Base-by-base conservation (phyloP, 129 eudicot genomes). In the Tanacetum coccineum region DNA sequence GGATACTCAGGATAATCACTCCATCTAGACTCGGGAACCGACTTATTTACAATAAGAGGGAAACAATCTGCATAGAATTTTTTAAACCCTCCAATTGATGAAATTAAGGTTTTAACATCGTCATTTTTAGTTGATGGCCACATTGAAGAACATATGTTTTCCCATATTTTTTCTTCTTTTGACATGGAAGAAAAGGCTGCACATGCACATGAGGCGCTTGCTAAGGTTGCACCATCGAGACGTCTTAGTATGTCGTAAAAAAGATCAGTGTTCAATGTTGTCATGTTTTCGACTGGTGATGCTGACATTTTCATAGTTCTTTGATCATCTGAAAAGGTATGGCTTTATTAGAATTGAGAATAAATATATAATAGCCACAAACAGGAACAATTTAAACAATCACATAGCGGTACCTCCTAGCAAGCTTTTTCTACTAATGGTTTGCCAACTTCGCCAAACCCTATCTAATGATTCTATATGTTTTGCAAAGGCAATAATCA, bases 141-240 rank as follows among this genome's bases (percentile, higher is more conserved):
- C 90, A 77, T 68, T 3, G 85, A 89, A 74, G 68, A 77, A 53
- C 99, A 93, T 4, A 87, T 92, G 47, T 93, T 69, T 84, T 89
- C 95, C 99, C 99, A 93, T 72, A 93, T 74, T 48, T 62, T 81
- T 68, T 93, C 96, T 82, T 93, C 99, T 73, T 84, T 89, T 0
- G 95, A 80, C 71, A 93, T 89, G 19, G 95, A 81, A 57, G 68
- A 64, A 70, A 93, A 82, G 20, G 99, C 75, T 32, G 86, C 90
- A 79, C 96, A 93, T 67, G 93, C 71, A 73, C 99, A 93, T 54
- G 96, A 87, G 15, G 99, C 99, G 55, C 87, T 89, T 46, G 99
- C 96, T 69, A 93, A 68, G 22, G 92, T 80, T 48, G 96, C 86
- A 58, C 98, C 98, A 79, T 93, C 96, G 15, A 93, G 84, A 61